Percentiles rank a stretch among this genome's conserved stretches.
Evolutionary conservation across 129 eudicot species (phyloP).

Genomic region (Gnaphalium uliginosum): DNA sequence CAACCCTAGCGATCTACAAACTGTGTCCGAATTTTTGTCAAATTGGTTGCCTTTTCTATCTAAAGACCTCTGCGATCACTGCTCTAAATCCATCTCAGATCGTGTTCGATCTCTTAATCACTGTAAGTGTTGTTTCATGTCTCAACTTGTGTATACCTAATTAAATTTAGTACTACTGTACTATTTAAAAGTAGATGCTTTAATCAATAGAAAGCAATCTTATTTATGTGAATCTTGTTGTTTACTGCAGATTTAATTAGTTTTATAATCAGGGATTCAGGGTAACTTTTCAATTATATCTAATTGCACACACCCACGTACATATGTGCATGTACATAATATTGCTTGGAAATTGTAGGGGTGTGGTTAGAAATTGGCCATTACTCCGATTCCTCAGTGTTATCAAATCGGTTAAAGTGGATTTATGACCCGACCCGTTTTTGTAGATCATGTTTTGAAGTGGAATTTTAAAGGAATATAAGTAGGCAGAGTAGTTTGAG

Average conservation of each 20-base stretch:
- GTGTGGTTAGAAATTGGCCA: background rate
- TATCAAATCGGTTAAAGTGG: background rate
- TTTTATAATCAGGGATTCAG: background rate
- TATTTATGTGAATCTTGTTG: background rate
- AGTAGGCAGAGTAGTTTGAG: background rate
- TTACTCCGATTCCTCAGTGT: background rate
- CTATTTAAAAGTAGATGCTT: background rate
- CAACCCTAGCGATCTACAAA: slow-evolving; percentile 62
- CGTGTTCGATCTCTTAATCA: slow-evolving; percentile 66
- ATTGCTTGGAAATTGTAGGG: background rate
- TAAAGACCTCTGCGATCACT: slow-evolving; percentile 62
- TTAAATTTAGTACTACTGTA: background rate
- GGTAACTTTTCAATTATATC: background rate
- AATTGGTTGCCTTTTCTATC: slow-evolving; percentile 86
- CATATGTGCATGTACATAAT: too few relatives aligned
- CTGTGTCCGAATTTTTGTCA: slow-evolving; percentile 71
- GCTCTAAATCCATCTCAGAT: slow-evolving; percentile 47
- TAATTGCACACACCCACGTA: background rate
- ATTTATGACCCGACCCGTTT: too few relatives aligned
- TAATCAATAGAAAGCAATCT: background rate
- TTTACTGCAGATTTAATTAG: background rate
- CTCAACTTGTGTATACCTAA: background rate
- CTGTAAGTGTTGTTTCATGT: slow-evolving; percentile 14
- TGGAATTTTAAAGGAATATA: background rate
- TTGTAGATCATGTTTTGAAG: background rate